Conservation (phyloP, 192 early-diverging fungal species). For the Helicostylum pulchrum region DNA sequence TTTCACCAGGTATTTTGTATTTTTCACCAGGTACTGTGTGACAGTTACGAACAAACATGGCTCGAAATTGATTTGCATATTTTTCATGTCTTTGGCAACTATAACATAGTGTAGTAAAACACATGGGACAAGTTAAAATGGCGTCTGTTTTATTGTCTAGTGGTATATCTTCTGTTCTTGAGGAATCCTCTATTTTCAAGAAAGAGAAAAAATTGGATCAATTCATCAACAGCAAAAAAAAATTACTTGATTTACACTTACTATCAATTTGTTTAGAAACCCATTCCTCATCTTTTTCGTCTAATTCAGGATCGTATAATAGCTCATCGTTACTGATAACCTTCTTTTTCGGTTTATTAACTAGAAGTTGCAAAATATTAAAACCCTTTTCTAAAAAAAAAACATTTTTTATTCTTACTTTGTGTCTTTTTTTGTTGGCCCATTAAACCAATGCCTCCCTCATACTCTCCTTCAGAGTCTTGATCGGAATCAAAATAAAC, state of each 20-base stretch:
- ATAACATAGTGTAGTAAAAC: slow-evolving; percentile 55
- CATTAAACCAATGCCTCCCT: slow-evolving; percentile 23
- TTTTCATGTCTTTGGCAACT: slow-evolving; percentile 61
- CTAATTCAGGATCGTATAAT: slow-evolving; percentile 53
- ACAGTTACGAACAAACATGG: slow-evolving; percentile 69
- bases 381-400: not conserved
- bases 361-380: not conserved
- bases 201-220: not conserved
- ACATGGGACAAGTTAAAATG: slow-evolving; percentile 60
- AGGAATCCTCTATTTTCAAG: slow-evolving; percentile 29
- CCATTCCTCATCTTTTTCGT: slow-evolving; percentile 55
- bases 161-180: slow-evolving; percentile 20
- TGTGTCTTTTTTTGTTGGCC: not conserved
- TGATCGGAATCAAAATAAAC: slow-evolving; percentile 49
- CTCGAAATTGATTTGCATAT: slow-evolving; percentile 60
- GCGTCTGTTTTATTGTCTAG: slow-evolving; percentile 46
- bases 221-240: not conserved
- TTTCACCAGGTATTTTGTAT: slow-evolving; percentile 29
- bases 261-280: slow-evolving; percentile 48
- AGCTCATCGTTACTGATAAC: slow-evolving; percentile 46
- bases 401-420: not conserved
- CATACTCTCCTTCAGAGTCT: slow-evolving; percentile 29
- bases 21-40: slow-evolving; percentile 40
- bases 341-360: slow-evolving; percentile 11
- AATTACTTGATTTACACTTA: slow-evolving; percentile 15